A percentile compares a stretch with the other conserved stretches of the same genome.
Evolutionary conservation across 192 early-diverging fungal species (phyloP).

Genomic region (Kickxella alabastrina): DNA sequence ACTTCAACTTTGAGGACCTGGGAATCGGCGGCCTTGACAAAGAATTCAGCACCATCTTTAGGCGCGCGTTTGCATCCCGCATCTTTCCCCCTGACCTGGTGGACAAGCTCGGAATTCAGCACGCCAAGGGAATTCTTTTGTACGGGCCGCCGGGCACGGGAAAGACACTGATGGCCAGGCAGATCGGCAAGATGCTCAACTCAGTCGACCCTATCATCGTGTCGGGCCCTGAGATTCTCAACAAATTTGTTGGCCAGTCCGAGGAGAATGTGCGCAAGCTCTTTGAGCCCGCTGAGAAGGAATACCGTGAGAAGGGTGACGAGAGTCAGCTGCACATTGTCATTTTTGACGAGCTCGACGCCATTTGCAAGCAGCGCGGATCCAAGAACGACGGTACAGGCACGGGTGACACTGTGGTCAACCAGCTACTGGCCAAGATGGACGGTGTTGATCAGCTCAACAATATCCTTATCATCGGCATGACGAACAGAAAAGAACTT

Average conservation of each 20-base stretch:
- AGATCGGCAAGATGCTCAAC: conserved; percentile 99
- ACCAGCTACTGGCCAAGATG: conserved; percentile 97
- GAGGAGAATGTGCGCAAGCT: conserved; percentile 97
- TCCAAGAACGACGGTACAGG: conserved; percentile 88
- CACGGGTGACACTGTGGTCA: conserved; percentile 94
- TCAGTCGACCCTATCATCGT: conserved; percentile 90
- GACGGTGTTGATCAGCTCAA: conserved; percentile 98
- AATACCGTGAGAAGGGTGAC: conserved; percentile 91
- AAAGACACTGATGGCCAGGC: conserved; percentile 96
- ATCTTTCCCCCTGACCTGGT: conserved; percentile 93
- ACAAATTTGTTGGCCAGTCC: conserved; percentile 94
- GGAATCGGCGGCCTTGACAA: conserved; percentile 96
- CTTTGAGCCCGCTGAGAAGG: conserved; percentile 90
- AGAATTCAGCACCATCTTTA: conserved; percentile 92
- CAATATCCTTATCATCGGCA: conserved; percentile 97
- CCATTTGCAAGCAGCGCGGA: conserved; percentile 97
- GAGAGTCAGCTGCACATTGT: conserved; percentile 93
- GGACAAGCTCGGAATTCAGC: conserved; percentile 94
- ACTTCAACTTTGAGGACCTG: conserved; percentile 96
- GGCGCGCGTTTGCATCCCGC: conserved; percentile 95
- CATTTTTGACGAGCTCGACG: conserved; percentile 98
- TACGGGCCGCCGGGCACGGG: conserved; percentile 96
- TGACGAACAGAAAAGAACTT: conserved; percentile 98
- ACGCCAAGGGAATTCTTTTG: conserved; percentile 89
- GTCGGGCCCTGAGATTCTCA: conserved; percentile 92